Conservation (phyloP, 257 asterid species). For the Solanum microdontum region DNA sequence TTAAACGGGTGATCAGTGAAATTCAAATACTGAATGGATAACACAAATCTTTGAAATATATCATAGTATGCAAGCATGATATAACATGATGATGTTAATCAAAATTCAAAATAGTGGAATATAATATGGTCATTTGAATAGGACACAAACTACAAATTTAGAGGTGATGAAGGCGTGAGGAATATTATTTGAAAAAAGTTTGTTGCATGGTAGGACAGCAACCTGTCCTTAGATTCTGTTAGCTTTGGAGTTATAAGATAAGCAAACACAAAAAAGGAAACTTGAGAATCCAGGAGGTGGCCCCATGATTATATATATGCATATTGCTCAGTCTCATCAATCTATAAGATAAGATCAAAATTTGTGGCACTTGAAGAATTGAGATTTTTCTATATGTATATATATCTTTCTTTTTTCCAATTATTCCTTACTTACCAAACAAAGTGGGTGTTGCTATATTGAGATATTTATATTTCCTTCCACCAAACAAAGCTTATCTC, state of each 20-base stretch:
- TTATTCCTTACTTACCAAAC: background rate
- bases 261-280: background rate
- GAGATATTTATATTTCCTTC: background rate
- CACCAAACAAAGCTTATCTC: background rate
- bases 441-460: background rate
- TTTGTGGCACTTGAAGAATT: background rate
- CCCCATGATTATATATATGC: background rate
- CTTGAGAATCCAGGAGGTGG: background rate
- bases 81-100: background rate
- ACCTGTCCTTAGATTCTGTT: conserved; percentile 2
- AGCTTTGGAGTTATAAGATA: conserved; percentile 1
- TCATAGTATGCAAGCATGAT: background rate
- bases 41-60: background rate
- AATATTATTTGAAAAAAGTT: background rate
- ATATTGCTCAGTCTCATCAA: background rate
- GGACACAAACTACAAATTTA: background rate
- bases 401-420: background rate
- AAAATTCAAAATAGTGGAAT: background rate
- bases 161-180: background rate
- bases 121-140: background rate
- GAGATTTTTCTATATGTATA: background rate
- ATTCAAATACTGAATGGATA: background rate
- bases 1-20: background rate
- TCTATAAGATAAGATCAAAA: background rate
- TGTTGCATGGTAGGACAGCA: conserved; percentile 24